A percentile compares a stretch with the other conserved stretches of the same genome.
phyloP scores from a whole-genome alignment of 2,329 filamentous ascomycete species.

The Podosphaera aphanis region DNA sequence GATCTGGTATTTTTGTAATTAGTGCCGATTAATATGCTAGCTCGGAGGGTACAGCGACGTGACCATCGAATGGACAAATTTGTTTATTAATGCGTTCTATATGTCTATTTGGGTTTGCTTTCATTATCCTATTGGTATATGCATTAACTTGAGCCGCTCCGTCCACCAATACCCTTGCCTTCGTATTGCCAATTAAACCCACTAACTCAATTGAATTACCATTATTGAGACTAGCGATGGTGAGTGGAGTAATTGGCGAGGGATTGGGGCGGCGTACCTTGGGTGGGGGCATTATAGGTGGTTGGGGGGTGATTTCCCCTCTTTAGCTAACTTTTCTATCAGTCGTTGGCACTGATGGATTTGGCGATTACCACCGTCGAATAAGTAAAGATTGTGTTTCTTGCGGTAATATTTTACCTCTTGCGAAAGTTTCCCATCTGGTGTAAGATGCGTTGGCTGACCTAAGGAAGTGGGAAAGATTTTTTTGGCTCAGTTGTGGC shows the following conservation, averaged over 20 bases:
- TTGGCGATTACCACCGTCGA: not conserved
- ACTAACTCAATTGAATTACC: not conserved
- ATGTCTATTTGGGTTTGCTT: not conserved
- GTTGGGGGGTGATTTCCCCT: not conserved
- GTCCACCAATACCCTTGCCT: not conserved
- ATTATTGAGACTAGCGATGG: too few species aligned
- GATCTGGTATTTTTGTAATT: not conserved
- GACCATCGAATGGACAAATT: not conserved
- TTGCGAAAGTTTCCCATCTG: not conserved
- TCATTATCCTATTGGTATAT: too few species aligned
- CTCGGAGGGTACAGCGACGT: not conserved
- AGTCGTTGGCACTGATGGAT: not conserved
- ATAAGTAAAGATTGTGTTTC: not conserved
- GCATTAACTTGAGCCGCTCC: too few species aligned
- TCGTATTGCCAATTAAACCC: not conserved
- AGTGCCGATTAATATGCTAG: not conserved
- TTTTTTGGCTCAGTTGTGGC: too few species aligned
- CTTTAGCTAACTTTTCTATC: not conserved
- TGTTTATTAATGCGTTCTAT: not conserved
- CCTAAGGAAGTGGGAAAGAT: too few species aligned
- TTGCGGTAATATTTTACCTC: not conserved
- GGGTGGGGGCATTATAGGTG: not conserved
- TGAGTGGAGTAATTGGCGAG: not conserved
- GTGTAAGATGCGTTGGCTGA: too few species aligned
- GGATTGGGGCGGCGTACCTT: not conserved